Conservation (phyloP, 2,329 filamentous ascomycete genomes). For the Sporothrix humicola region DNA sequence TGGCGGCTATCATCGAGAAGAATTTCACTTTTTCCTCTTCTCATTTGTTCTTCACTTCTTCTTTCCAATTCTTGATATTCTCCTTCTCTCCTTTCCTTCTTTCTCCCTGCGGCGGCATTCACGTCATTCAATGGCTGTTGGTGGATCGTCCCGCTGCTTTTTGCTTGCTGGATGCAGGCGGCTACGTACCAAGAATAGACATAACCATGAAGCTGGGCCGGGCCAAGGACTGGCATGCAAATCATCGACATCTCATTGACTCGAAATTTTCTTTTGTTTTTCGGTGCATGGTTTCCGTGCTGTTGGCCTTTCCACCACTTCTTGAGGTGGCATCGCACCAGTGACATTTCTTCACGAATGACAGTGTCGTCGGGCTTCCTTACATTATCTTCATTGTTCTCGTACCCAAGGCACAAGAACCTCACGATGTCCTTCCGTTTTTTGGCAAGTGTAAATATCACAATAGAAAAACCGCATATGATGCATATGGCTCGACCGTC, state of each 20-base stretch:
- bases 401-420: no score
- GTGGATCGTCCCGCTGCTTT: slow-evolving; percentile 11
- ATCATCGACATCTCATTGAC: neutral
- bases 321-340: no score
- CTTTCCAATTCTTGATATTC: neutral
- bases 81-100: neutral
- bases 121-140: slow-evolving; percentile 9
- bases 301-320: no score
- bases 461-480: neutral
- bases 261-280: neutral
- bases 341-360: no score
- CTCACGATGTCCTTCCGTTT: no score
- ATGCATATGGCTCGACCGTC: neutral
- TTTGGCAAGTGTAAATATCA: neutral
- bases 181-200: slow-evolving; percentile 17
- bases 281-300: no score
- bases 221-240: slow-evolving; percentile 1
- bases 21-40: neutral
- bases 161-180: neutral
- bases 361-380: no score
- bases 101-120: neutral
- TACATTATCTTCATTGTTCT: no score
- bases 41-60: neutral
- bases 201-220: neutral
- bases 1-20: neutral